Base-by-base conservation (phyloP, 139 green algal species). In the Micractinium conductrix region DNA sequence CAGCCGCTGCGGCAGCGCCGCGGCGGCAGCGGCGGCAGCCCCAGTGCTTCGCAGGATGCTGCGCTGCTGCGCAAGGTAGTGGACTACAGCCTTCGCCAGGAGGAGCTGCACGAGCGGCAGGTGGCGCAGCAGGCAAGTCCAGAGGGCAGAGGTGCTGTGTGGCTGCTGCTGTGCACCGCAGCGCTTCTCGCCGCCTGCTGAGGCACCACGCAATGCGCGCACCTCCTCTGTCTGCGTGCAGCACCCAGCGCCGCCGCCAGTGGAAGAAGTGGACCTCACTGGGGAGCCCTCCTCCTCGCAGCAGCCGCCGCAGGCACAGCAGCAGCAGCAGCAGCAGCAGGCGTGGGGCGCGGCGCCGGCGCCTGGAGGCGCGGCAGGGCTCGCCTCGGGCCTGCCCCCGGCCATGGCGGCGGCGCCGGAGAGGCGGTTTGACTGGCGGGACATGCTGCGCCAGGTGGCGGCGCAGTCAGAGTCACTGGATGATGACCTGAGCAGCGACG, bases 221-320 rank as follows among this genome's bases (percentile, higher is more conserved):
- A 26, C 24, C 26, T 28, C 21, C 17, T 21, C 58, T 67, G 58
- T 16, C 33, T 35, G 1, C 43, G 33, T 72, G 65, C 65, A 60
- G 48, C 50, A 35, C 50, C 43, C 74, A 81, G 74, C 74, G 5
- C 9, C 42, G 6, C 33, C 33, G n/a, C 7, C 21, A 42, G 70
- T 58, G 70, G 74, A 81, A 35, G 74, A 81, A 38, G 74, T 81
- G 26, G 74, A 81, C 50, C 50, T 81, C 8, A 81, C 74, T 22
- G 24, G 74, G 7, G 74, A 69, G 48, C 22, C 74, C 14, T 50
- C 74, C 35, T 60, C 71, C 0, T 69, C 74, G 0, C 74, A 70
- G 37, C 74, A 78, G 70, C 70, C 42, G 42, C 70, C 42, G 10
- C 42, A 21, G 14, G 42, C 70, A 2, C 42, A 22, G 69, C 69